Conservation (phyloP, 768 basidiomycete species). For the Leccinellum albellum region DNA sequence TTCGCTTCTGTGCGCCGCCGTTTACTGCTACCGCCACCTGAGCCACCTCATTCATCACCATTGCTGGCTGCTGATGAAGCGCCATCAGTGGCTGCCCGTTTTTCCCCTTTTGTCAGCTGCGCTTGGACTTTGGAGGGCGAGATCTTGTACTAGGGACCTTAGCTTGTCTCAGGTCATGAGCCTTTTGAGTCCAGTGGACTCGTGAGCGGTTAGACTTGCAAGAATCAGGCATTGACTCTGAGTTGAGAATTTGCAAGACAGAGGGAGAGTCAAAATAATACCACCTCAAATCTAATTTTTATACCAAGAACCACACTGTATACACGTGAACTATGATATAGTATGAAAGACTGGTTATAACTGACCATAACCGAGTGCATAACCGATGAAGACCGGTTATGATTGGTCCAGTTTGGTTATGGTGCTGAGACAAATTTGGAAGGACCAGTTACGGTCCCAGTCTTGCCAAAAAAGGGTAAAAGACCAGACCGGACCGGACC, state of each 20-base stretch:
- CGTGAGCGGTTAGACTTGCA: not conserved
- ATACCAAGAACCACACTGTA: too few relatives aligned
- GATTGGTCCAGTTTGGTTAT: too few relatives aligned
- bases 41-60: not conserved
- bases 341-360: too few relatives aligned
- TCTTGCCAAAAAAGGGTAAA: too few relatives aligned
- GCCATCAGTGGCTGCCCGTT: not conserved
- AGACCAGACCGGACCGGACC: too few relatives aligned
- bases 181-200: not conserved
- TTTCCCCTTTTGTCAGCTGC: not conserved
- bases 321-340: too few relatives aligned
- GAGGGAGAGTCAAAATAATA: not conserved
- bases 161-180: not conserved
- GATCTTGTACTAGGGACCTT: not conserved
- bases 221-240: not conserved
- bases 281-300: not conserved
- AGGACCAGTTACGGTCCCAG: too few relatives aligned
- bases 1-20: not conserved
- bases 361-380: too few relatives aligned
- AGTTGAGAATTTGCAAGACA: not conserved
- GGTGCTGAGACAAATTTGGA: too few relatives aligned
- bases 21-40: too few relatives aligned
- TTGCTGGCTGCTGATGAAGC: not conserved
- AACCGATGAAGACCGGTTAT: too few relatives aligned
- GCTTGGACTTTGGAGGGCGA: not conserved